A percentile compares a stretch with the other conserved stretches of the same genome.
These are phyloP conservation scores for Boletales sp. DNA, from an alignment of 768 basidiomycete genomes.

Conservation along the genomic window DNA sequence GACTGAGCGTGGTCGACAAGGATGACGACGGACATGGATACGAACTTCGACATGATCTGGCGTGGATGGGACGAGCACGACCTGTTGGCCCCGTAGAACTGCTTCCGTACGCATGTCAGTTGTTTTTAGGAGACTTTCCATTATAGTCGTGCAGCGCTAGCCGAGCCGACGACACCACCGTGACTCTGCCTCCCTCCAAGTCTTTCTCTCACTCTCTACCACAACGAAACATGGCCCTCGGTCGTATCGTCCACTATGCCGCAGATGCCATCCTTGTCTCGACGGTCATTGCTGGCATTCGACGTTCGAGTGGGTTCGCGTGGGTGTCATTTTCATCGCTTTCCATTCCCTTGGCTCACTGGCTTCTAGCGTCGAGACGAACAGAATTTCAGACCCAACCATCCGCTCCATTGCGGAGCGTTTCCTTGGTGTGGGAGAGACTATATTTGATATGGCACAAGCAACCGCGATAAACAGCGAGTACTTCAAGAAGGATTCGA, in stretches of 20 bases:
- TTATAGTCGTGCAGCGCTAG: conserved; percentile 6
- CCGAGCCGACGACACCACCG: not conserved
- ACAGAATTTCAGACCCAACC: conserved; percentile 72
- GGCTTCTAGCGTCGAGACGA: conserved; percentile 58
- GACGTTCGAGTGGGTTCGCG: conserved; percentile 87
- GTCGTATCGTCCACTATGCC: conserved; percentile 77
- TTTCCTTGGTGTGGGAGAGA: conserved; percentile 85
- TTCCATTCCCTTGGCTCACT: not conserved
- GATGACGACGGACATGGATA: not conserved
- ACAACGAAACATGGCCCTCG: conserved; percentile 47
- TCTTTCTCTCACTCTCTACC: not conserved
- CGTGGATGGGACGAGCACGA: conserved; percentile 81
- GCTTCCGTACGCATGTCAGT: conserved; percentile 18
- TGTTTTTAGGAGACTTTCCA: conserved; percentile 16
- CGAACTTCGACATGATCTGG: conserved; percentile 43
- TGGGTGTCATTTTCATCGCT: conserved; percentile 43
- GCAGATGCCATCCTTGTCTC: conserved; percentile 84
- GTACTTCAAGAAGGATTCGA: conserved; percentile 67
- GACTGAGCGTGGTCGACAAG: not conserved
- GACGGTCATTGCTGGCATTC: conserved; percentile 87
- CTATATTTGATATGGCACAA: conserved; percentile 82
- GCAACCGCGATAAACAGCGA: conserved; percentile 81
- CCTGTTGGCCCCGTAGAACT: conserved; percentile 59
- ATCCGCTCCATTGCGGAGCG: conserved; percentile 71
- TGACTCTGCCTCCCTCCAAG: not conserved